A percentile compares a stretch with the other conserved stretches of the same genome.
Conservation (phyloP, 2,329 filamentous ascomycete species). For the Sporothrix phasma region DNA sequence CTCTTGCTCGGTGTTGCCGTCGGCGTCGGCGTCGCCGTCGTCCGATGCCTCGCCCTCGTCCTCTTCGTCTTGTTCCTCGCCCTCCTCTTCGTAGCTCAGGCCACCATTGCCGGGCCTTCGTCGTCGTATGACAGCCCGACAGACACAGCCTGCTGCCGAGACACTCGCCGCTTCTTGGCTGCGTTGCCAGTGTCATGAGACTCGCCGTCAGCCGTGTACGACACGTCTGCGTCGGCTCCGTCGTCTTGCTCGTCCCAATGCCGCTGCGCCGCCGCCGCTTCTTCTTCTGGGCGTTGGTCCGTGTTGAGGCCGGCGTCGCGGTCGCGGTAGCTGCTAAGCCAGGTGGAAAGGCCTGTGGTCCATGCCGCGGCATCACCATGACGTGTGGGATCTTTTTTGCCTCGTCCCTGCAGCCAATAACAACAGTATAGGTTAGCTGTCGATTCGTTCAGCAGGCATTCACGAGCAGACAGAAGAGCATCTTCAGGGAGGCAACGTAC, state of each 20-base stretch:
- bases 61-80: slow-evolving; percentile 27
- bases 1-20: slow-evolving; percentile 21
- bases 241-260: slow-evolving; percentile 20
- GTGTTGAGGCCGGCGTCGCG: background rate
- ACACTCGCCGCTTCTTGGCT: slow-evolving; percentile 10
- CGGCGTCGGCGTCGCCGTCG: slow-evolving; percentile 22
- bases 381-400: slow-evolving; percentile 64
- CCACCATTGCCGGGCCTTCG: slow-evolving; percentile 19
- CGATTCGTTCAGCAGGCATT: background rate
- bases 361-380: slow-evolving; percentile 51
- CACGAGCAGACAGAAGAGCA: slow-evolving; percentile 27
- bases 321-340: slow-evolving; percentile 26
- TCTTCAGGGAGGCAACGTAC: slow-evolving; percentile 38
- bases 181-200: background rate
- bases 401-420: slow-evolving; percentile 49
- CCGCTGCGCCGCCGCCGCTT: slow-evolving; percentile 14
- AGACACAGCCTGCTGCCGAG: slow-evolving; percentile 11
- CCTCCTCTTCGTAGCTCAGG: background rate
- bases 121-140: slow-evolving; percentile 25
- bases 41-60: slow-evolving; percentile 21
- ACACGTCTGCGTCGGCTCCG: background rate
- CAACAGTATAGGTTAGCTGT: background rate
- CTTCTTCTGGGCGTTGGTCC: background rate
- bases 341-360: slow-evolving; percentile 32
- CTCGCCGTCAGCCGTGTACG: background rate